Evolutionary conservation across 805 yeast species (phyloP).

Genomic region (Citeromyces matritensis): DNA sequence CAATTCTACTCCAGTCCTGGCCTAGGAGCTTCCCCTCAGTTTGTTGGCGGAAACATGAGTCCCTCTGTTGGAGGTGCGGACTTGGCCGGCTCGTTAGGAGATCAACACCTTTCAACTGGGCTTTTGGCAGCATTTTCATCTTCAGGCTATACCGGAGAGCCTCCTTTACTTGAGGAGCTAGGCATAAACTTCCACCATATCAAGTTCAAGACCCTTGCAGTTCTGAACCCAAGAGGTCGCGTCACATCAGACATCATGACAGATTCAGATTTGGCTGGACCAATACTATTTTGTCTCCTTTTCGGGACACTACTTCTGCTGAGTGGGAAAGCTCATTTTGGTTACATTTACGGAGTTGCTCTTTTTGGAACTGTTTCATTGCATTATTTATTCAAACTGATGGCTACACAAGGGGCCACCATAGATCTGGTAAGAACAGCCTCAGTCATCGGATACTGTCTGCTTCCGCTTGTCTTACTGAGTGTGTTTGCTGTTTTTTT

Average conservation of each 20-base stretch:
- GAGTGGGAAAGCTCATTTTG: conserved; percentile 92
- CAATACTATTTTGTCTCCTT: conserved; percentile 71
- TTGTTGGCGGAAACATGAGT: neutral
- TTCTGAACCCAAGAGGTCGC: conserved; percentile 54
- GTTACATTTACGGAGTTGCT: conserved; percentile 94
- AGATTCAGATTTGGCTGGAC: conserved; percentile 93
- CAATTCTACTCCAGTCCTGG: conserved; percentile 4
- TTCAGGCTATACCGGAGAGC: conserved; percentile 89
- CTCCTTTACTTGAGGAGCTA: conserved; percentile 80
- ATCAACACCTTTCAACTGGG: conserved; percentile 48
- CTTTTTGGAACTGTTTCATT: conserved; percentile 77
- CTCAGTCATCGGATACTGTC: conserved; percentile 85
- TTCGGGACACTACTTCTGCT: conserved; percentile 74
- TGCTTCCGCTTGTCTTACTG: conserved; percentile 73
- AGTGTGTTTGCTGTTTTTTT: conserved; percentile 57
- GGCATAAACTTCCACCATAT: conserved; percentile 90
- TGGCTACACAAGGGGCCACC: conserved; percentile 46
- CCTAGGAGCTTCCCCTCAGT: conserved; percentile 1
- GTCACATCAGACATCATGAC: conserved; percentile 65
- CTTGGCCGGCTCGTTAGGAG: conserved; percentile 24
- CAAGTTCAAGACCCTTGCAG: conserved; percentile 70
- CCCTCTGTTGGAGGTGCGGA: conserved; percentile 9
- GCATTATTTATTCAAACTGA: conserved; percentile 72
- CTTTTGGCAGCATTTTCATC: conserved; percentile 86
- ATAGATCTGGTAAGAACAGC: conserved; percentile 60